Evolutionary conservation across 257 asterid genomes (phyloP).

Genomic region (Gentiana straminea): DNA sequence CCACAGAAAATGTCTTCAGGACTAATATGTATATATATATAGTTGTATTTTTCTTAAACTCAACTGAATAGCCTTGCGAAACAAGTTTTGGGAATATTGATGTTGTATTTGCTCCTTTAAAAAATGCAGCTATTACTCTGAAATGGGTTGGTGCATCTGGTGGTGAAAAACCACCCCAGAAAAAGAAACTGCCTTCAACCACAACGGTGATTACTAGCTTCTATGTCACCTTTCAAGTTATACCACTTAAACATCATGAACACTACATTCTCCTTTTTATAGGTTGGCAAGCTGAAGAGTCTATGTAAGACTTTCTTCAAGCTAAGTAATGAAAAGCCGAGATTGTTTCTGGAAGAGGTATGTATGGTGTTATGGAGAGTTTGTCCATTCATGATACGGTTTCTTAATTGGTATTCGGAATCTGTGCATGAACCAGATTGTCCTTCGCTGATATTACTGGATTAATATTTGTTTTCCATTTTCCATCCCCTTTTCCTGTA

Average conservation of each 20-base stretch:
- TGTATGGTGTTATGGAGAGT: neutral
- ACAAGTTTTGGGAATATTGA: conserved; percentile 6
- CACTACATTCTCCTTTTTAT: conserved; percentile 1
- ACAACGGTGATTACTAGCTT: conserved; percentile 47
- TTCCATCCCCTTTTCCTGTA: too few species aligned
- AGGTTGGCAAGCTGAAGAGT: conserved; percentile 95
- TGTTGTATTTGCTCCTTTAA: conserved; percentile 2
- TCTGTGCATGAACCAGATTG: neutral
- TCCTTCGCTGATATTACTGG: neutral
- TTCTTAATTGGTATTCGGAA: too few species aligned
- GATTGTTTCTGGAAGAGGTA: conserved; percentile 86
- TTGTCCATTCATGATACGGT: too few species aligned
- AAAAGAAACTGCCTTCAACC: conserved; percentile 69
- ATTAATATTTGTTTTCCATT: too few species aligned
- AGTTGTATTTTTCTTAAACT: conserved; percentile 3
- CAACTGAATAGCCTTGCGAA: conserved; percentile 2
- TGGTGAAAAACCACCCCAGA: conserved; percentile 67
- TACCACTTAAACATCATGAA: neutral
- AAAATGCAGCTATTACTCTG: conserved; percentile 57
- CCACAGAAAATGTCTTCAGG: conserved; percentile 90
- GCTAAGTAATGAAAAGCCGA: conserved; percentile 64
- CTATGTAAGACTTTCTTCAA: conserved; percentile 88
- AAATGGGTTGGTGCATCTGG: conserved; percentile 87
- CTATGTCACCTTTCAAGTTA: conserved; percentile 2
- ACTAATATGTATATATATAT: conserved; percentile 45